Evolutionary conservation across 495 filamentous ascomycete genomes (phyloP).

Genomic region (Geoglossum glabrum): DNA sequence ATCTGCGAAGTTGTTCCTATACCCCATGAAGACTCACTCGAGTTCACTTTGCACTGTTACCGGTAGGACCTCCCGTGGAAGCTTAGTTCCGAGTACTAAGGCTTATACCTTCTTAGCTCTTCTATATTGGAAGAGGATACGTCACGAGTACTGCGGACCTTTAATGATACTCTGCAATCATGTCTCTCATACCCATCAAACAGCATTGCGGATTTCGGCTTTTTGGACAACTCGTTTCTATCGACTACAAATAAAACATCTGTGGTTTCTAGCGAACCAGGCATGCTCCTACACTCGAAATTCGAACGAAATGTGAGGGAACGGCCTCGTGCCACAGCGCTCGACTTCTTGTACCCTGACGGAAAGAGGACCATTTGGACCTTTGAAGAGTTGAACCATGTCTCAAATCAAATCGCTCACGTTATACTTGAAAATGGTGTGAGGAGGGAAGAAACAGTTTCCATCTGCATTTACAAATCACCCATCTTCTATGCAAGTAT

Average conservation of each 20-base stretch:
- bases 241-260: neutral
- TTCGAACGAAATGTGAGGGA: constrained; percentile 12
- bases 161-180: constrained; percentile 18
- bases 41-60: constrained; percentile 26
- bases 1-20: constrained; percentile 49
- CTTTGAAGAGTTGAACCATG: constrained; percentile 15
- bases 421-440: constrained; percentile 13
- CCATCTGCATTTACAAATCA: constrained; percentile 49
- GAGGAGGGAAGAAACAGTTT: constrained; percentile 27
- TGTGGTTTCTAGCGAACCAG: neutral
- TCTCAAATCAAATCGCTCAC: constrained; percentile 20
- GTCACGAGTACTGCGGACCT: constrained; percentile 25
- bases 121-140: constrained; percentile 22
- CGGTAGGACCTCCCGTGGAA: constrained; percentile 11
- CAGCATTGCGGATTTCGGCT: constrained; percentile 6
- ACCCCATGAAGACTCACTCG: constrained; percentile 22
- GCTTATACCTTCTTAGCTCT: constrained; percentile 15
- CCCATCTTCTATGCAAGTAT: constrained; percentile 49
- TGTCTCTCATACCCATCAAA: constrained; percentile 8
- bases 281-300: constrained; percentile 1
- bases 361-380: constrained; percentile 14
- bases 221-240: constrained; percentile 8
- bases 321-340: constrained; percentile 13
- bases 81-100: neutral
- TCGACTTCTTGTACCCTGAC: constrained; percentile 17